phyloP scores from a whole-genome alignment of 1,284 basidiomycete genomes.

The Ceratobasidium sp. region DNA sequence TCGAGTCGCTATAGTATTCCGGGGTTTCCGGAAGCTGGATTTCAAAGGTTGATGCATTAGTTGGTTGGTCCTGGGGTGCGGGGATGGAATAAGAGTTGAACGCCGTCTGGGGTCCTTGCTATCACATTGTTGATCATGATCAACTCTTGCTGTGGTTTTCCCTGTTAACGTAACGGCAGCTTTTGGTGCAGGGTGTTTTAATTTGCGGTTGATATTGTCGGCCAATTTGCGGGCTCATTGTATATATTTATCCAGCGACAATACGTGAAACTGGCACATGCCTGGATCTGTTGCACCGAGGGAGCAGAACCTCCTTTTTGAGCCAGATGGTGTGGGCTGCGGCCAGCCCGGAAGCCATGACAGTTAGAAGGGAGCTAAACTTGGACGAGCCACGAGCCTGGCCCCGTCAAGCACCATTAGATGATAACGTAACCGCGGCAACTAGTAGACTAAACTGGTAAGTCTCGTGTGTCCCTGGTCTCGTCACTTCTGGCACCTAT shows the following conservation, averaged over 20 bases:
- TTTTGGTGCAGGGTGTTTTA: too few species aligned
- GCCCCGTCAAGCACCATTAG: not conserved
- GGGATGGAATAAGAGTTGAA: not conserved
- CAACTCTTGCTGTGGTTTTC: too few species aligned
- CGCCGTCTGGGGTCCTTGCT: too few species aligned
- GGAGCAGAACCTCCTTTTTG: slow-evolving; percentile 31
- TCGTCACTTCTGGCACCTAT: slow-evolving; percentile 9
- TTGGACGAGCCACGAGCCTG: not conserved
- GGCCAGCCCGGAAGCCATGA: not conserved
- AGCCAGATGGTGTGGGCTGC: slow-evolving; percentile 6
- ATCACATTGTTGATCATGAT: too few species aligned
- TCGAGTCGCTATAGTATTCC: not conserved
- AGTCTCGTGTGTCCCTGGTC: slow-evolving; percentile 41
- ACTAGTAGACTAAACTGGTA: slow-evolving; percentile 31
- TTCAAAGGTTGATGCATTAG: not conserved
- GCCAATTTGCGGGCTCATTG: too few species aligned
- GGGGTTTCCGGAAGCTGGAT: not conserved
- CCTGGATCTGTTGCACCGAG: too few species aligned
- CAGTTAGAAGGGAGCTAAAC: slow-evolving; percentile 23
- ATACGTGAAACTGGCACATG: too few species aligned
- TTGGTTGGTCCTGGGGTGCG: not conserved
- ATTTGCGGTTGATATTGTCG: too few species aligned
- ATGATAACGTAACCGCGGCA: slow-evolving; percentile 22
- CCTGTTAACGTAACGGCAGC: too few species aligned
- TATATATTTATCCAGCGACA: too few species aligned